Base-by-base conservation (phyloP, 306 rosid genomes). In the apple (Malus domestica) region DNA sequence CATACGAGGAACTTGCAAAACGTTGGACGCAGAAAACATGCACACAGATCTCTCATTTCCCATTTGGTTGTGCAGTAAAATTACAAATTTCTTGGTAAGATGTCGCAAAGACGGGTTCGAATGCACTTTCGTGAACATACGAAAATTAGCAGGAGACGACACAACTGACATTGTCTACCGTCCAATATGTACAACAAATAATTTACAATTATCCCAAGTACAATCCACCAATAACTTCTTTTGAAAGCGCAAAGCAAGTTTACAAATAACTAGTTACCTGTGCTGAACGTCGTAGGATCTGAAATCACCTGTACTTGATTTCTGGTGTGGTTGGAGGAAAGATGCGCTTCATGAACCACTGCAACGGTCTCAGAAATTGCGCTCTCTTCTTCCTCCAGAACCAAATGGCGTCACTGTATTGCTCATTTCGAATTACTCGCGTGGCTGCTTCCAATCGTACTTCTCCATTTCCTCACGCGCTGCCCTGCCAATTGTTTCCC, bases 381-480 rank as follows among this genome's bases (percentile, higher is more conserved):
- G 96, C 89, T 66, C 91, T 83, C 79, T 90, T 89, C 93, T 89
- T 90, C 83, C 90, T 93, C 99, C 99, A 96, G 86, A 90, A 96
- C 99, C 99, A 96, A 75, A 90, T 90, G 65, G 99, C 99, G 4
- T 96, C 94, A 22, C 82, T 90, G 88, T 96, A 96, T 65, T 96
- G 92, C 71, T 96, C 96, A 1, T 96, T 87, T 70, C 99, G 97
- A 42, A 96, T 90, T 15, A 33, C 82, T 51, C 79, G 83, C 0
- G 99, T 96, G 67, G 99, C 99, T 3, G 96, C 98, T 84, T 96
- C 99, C 99, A 96, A 73, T 90, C 96, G 35, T 74, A 90, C 85
- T 96, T 90, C 80, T 96, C 99, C 93, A 86, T 92, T 85, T 96
- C 99, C 62, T 70, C 40, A 0, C 99, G 97, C 0, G 99, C 96